A percentile compares a stretch with the other conserved stretches of the same genome.
Conservation (phyloP, 139 green algal genomes). For the Axilococcus clingmanii region DNA sequence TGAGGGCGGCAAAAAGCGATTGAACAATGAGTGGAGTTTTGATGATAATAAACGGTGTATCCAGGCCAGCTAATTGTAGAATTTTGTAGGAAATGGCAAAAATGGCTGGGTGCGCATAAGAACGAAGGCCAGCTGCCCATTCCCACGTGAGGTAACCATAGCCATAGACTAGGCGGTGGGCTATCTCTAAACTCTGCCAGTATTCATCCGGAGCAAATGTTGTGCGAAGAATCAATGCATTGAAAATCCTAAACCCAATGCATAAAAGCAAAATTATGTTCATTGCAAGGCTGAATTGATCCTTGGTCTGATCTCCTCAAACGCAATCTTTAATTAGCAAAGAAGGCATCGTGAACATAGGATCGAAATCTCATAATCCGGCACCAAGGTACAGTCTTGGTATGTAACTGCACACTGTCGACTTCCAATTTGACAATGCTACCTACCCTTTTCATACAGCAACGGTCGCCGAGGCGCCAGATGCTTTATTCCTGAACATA, state of each 20-base stretch:
- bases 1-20: slow-evolving; percentile 25
- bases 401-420: too few relatives aligned
- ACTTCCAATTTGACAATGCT: too few relatives aligned
- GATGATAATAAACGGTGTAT: slow-evolving; percentile 15
- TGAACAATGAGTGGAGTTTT: slow-evolving; percentile 35
- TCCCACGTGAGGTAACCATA: slow-evolving; percentile 70
- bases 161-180: slow-evolving; percentile 54
- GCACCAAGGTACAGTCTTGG: too few relatives aligned
- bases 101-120: slow-evolving; percentile 48
- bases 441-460: too few relatives aligned
- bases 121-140: slow-evolving; percentile 44
- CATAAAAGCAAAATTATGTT: slow-evolving; percentile 4
- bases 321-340: too few relatives aligned
- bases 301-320: too few relatives aligned
- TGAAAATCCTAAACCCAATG: slow-evolving; percentile 15
- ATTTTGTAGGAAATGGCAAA: slow-evolving; percentile 42
- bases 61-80: slow-evolving; percentile 12
- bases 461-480: too few relatives aligned
- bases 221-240: slow-evolving; percentile 34
- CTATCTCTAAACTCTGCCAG: slow-evolving; percentile 61
- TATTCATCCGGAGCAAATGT: slow-evolving; percentile 67
- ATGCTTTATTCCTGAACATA: too few relatives aligned
- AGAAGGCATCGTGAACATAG: too few relatives aligned
- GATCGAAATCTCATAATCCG: too few relatives aligned
- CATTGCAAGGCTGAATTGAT: too few relatives aligned